Evolutionary conservation across 768 basidiomycete species (phyloP), one percentile per base, ranked within the genome.

Genomic region (Tricholoma hemisulphureum): DNA sequence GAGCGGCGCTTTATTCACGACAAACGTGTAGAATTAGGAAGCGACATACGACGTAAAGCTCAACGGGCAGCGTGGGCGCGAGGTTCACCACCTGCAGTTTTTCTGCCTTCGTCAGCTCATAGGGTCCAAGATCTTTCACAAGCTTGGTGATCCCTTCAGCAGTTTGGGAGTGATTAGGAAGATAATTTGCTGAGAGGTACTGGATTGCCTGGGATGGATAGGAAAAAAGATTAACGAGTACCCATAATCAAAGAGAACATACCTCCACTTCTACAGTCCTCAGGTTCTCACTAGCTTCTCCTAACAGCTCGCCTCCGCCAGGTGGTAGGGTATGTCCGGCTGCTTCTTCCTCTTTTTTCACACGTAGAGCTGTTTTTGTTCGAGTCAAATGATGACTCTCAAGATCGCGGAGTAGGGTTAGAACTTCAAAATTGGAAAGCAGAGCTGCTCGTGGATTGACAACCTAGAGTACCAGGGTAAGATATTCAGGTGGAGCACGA

Each of bases 31-130:
- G 18, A 37, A 43, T 13, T n/a, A 20, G 18, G 46, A 14, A 45
- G n/a, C 28, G 29, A 81, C 92, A 46, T 62, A 95, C 94, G 56
- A 92, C 89, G 66, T 97, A 95, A 23, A 97, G 83, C 69, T 95
- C 92, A 23, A 96, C 92, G 0, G 86, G 77, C 48, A 85, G 80
- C 6, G 84, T 87, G 2, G 95, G 95, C 1, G 87, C 88, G 5
- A 96, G 79, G 66, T 98, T 97, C n/a, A 93, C 87, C 32, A 97
- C 80, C 66, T 95, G 93, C 3, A 97, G 79, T 67, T 95, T 94
- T 77, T 98, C 95, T 2, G 89, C 85, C 65, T 95, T 97, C 1
- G 94, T 95, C 60, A 98, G 76, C 31, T 82, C 80, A 61, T 85
- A 89, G 18, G 83, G 75, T 2, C 83, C 81, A 9, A 98, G 83